Base-by-base conservation (phyloP, 495 filamentous ascomycete genomes). In the Lepidopterella palustris region DNA sequence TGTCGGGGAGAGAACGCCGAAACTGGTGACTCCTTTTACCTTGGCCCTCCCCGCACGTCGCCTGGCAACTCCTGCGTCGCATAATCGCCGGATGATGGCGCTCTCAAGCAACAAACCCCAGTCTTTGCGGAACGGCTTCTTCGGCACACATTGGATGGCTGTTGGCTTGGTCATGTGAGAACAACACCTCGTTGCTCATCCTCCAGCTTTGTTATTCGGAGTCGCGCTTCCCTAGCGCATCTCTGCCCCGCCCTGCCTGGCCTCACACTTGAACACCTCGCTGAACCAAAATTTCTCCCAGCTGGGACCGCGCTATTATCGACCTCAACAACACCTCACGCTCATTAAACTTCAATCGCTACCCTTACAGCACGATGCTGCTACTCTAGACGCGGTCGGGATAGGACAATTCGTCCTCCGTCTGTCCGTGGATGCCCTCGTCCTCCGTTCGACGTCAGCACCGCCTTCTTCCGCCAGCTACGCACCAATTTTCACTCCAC, bases 331-430 rank as follows among this genome's bases (percentile, higher is more conserved):
- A 32, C 59, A 10, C 58, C 54, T 27, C 40, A 59, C 63, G 63
- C 59, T 60, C 60, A 35, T 50, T 62, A 28, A 50, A 9, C 25
- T 42, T 62, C 63, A 66, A 66, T 66, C 59, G 56, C 63, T 60
- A 45, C 51, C 24, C 40, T 27, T n/a, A 5, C n/a, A 35, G 24
- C 53, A 50, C 63, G 35, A 66, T 66, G 59, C 55, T 60, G 50
- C 28, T 21, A 5, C 51, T 59, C 27, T 66, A 62, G 60, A 9
- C 23, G 26, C 39, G 13, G 59, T 55, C 28, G 42, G 57, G 50
- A 25, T 50, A 53, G 50, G 63, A 57, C 60, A 55, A 25, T 47
- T 50, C 56, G 55, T 65, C 52, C 50, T 11, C 55, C 48, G 55
- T 28, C n/a, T 28, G 52, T 31, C 42, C 13, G 39, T 39, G 13